phyloP scores from a whole-genome alignment of 352 stramenopile genomes.

The Bremia lactucae region DNA sequence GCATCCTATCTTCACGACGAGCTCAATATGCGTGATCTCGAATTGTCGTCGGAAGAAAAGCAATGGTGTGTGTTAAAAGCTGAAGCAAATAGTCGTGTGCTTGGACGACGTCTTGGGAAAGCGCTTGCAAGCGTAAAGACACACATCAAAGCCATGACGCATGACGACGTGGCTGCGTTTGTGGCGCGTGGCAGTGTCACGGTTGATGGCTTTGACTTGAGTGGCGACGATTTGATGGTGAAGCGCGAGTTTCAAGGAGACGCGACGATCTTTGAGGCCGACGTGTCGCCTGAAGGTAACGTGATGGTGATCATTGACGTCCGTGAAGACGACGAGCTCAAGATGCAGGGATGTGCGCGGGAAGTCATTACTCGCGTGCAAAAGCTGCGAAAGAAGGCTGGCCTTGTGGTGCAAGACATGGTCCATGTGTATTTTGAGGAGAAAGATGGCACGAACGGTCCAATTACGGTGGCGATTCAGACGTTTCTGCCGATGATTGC shows the following conservation, averaged over 20 bases:
- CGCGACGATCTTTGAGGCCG: conserved; percentile 86
- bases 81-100: conserved; percentile 88
- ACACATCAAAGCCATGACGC: conserved; percentile 51
- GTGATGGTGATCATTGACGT: conserved; percentile 94
- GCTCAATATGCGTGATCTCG: conserved; percentile 93
- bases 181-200: conserved; percentile 76
- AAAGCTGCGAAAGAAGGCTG: conserved; percentile 95
- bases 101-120: conserved; percentile 96
- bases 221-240: conserved; percentile 88
- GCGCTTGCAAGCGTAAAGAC: conserved; percentile 89
- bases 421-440: conserved; percentile 94
- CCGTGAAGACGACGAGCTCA: conserved; percentile 91
- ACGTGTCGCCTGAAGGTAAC: conserved; percentile 80
- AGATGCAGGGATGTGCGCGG: conserved; percentile 87
- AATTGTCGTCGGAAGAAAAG: conserved; percentile 85
- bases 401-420: conserved; percentile 90
- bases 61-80: conserved; percentile 90
- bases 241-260: conserved; percentile 93
- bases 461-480: conserved; percentile 55
- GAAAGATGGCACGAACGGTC: conserved; percentile 32
- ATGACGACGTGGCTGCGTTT: conserved; percentile 64
- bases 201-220: conserved; percentile 59
- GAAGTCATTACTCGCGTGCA: conserved; percentile 98
- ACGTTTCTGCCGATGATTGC: conserved; percentile 47
- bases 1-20: conserved; percentile 95